These are phyloP conservation scores for Marasmius tenuissimus DNA, from an alignment of 1,284 basidiomycete genomes.

Conservation along the genomic window DNA sequence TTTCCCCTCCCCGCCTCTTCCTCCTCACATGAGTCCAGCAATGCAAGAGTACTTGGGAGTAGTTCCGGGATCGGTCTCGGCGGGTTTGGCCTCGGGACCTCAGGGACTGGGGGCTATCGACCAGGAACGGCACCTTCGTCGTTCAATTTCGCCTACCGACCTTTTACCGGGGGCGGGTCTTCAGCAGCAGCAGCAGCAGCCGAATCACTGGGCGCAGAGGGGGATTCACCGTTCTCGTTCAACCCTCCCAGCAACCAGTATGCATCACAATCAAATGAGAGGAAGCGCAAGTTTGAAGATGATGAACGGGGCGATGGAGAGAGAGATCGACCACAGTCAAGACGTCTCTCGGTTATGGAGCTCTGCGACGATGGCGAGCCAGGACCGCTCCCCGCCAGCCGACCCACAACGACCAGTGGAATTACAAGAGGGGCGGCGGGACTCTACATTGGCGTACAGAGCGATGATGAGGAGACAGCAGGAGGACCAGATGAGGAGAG, in stretches of 20 bases:
- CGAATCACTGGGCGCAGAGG: background rate
- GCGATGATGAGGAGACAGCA: background rate
- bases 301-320: background rate
- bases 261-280: background rate
- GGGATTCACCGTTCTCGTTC: conserved; percentile 1
- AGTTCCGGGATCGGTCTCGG: background rate
- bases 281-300: background rate
- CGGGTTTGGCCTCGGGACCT: background rate
- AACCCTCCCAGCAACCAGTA: background rate
- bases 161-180: background rate
- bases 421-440: background rate
- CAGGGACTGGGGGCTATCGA: background rate
- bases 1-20: background rate
- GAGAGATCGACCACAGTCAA: background rate
- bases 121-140: background rate
- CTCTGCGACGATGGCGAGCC: background rate
- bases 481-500: conserved; percentile 3
- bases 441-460: background rate
- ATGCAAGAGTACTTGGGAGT: background rate
- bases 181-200: background rate
- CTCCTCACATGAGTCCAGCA: background rate
- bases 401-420: background rate
- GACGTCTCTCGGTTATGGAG: conserved; percentile 2
- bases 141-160: background rate
- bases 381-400: background rate